These are phyloP conservation scores for Rhizopus arrhizus DNA, from an alignment of 371 early-diverging fungal genomes.

Conservation along the genomic window DNA sequence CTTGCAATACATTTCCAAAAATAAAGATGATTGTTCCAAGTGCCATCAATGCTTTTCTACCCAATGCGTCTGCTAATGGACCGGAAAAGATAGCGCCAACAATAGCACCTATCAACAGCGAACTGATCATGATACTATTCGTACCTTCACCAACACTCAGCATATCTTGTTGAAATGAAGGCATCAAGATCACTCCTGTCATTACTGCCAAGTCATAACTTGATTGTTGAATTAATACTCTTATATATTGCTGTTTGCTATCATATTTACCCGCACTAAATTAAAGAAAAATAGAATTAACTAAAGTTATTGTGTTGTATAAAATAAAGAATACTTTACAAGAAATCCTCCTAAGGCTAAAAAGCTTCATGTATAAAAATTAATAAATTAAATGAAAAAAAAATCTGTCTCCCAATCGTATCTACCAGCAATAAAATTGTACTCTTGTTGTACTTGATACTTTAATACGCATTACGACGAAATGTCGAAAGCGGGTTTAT, in stretches of 20 bases:
- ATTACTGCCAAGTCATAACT: slow-evolving; percentile 59
- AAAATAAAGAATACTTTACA: slow-evolving; percentile 16
- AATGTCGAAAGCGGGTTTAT: not conserved
- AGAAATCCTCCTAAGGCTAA: slow-evolving; percentile 32
- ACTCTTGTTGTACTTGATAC: slow-evolving; percentile 10
- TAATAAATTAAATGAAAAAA: not conserved
- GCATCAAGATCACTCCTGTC: slow-evolving; percentile 50
- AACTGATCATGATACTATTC: slow-evolving; percentile 63
- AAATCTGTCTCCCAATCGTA: too few relatives aligned
- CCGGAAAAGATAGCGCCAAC: slow-evolving; percentile 67
- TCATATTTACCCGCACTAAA: slow-evolving; percentile 34
- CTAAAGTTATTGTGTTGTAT: not conserved
- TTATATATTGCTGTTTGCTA: slow-evolving; percentile 1
- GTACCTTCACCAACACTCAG: slow-evolving; percentile 31
- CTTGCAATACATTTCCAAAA: slow-evolving; percentile 76
- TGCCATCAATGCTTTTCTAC: slow-evolving; percentile 77
- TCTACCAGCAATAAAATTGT: slow-evolving; percentile 27
- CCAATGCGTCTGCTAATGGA: slow-evolving; percentile 70
- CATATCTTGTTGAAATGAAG: slow-evolving; percentile 41
- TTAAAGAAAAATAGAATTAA: slow-evolving; percentile 10
- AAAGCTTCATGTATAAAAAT: slow-evolving; percentile 17
- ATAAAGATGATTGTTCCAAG: slow-evolving; percentile 69
- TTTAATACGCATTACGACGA: not conserved
- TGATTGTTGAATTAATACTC: slow-evolving; percentile 7
- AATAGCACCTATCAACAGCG: slow-evolving; percentile 71